Percentiles rank a stretch among this genome's conserved stretches.
These are phyloP conservation scores for Eustoma russellianum DNA, from an alignment of 257 asterid species.

Conservation along the genomic window DNA sequence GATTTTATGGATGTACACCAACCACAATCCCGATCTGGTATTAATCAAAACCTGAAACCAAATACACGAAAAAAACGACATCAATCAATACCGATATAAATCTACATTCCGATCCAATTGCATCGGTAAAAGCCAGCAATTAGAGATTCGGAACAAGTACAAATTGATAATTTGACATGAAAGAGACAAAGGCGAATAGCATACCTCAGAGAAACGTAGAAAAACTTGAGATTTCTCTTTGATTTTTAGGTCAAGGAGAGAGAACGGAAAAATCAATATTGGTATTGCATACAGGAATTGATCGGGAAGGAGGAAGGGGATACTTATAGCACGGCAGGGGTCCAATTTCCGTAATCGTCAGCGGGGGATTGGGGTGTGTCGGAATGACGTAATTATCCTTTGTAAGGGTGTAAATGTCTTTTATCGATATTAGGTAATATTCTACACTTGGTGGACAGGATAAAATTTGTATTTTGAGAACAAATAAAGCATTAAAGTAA, in stretches of 20 bases:
- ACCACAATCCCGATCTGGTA: slow-evolving; percentile 2
- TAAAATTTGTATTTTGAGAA: no score
- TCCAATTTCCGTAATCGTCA: background rate
- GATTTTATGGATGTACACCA: background rate
- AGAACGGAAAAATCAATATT: background rate
- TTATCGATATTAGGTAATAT: background rate
- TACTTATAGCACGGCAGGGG: slow-evolving; percentile 10
- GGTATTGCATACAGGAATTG: background rate
- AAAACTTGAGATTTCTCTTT: background rate
- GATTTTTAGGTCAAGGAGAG: no score
- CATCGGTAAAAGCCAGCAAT: background rate
- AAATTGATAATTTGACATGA: background rate
- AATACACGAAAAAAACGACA: background rate
- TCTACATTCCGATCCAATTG: no score
- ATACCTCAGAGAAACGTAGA: background rate
- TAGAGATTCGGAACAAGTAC: background rate
- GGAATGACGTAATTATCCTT: slow-evolving; percentile 8
- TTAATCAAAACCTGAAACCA: background rate
- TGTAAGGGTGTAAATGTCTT: no score
- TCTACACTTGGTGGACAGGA: background rate
- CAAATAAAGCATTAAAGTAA: no score
- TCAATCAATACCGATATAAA: background rate
- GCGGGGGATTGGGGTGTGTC: background rate
- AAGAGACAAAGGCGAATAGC: background rate
- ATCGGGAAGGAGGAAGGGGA: background rate